phyloP scores from a whole-genome alignment of 2,329 filamentous ascomycete species.

The Macrophomina tecta region DNA sequence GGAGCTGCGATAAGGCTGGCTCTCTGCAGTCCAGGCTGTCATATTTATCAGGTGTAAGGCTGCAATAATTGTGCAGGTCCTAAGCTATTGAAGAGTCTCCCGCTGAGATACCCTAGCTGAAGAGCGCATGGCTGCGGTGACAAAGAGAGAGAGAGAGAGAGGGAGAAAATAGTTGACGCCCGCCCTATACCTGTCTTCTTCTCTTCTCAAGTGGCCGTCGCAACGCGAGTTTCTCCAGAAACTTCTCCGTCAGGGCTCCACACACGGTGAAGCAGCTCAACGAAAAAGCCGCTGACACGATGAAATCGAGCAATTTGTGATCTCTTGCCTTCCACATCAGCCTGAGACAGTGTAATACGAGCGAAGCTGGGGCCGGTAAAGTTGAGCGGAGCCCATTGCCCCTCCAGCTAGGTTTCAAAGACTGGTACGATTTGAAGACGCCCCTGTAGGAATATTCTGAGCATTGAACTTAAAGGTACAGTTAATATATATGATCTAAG shows the following conservation, averaged over 20 bases:
- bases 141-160: too few species aligned
- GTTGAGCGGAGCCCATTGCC: conserved; percentile 76
- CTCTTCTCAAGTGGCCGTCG: too few species aligned
- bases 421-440: conserved; percentile 43
- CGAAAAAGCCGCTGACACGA: conserved; percentile 1
- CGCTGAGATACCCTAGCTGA: too few species aligned
- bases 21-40: too few species aligned
- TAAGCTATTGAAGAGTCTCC: too few species aligned
- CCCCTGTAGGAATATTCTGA: conserved; percentile 15
- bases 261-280: conserved; percentile 11
- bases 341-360: conserved; percentile 76
- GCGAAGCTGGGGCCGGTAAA: conserved; percentile 70
- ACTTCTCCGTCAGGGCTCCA: conserved; percentile 19
- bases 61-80: too few species aligned
- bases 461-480: conserved; percentile 24
- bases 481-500: conserved; percentile 26
- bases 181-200: too few species aligned
- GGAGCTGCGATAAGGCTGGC: too few species aligned
- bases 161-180: not conserved
- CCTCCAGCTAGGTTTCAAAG: conserved; percentile 63
- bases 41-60: too few species aligned
- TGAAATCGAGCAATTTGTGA: conserved; percentile 33
- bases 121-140: too few species aligned
- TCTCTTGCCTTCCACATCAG: conserved; percentile 64
- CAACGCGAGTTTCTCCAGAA: too few species aligned